phyloP scores from a whole-genome alignment of 768 basidiomycete genomes.

The Boletus fagicola region DNA sequence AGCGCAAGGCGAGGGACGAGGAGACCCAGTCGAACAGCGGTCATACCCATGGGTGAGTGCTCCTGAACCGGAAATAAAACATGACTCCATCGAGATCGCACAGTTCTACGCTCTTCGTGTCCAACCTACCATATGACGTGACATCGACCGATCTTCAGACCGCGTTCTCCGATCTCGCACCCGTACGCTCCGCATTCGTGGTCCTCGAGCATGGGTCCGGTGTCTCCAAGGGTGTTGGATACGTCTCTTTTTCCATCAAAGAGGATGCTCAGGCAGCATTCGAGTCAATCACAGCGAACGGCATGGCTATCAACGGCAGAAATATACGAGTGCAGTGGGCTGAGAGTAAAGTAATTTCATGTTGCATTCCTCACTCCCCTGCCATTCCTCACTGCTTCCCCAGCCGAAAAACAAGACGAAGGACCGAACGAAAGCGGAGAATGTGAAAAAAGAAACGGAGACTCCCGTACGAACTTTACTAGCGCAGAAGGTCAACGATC shows the following conservation, averaged over 20 bases:
- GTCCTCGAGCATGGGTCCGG: conserved; percentile 76
- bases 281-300: conserved; percentile 60
- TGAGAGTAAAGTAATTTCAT: conserved; percentile 59
- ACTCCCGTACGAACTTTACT: conserved; percentile 34
- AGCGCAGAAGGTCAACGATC: conserved; percentile 52
- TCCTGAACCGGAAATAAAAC: neutral
- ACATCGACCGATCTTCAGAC: conserved; percentile 91
- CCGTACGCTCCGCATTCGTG: conserved; percentile 90
- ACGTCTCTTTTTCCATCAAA: conserved; percentile 85
- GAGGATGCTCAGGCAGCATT: conserved; percentile 84
- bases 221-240: conserved; percentile 92
- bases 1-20: conserved; percentile 29
- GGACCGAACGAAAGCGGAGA: conserved; percentile 31
- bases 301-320: conserved; percentile 64
- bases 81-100: neutral
- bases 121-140: conserved; percentile 86
- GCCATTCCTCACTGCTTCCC: neutral
- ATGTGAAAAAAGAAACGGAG: conserved; percentile 41
- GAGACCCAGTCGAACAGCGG: neutral
- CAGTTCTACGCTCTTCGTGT: conserved; percentile 89
- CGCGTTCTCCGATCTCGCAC: conserved; percentile 93
- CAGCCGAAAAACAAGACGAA: conserved; percentile 44
- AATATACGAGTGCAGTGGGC: conserved; percentile 79
- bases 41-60: conserved; percentile 24
- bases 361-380: too few species aligned